Conservation (phyloP, 1,139 yeast species). For the Hyphopichia khmerensis region DNA sequence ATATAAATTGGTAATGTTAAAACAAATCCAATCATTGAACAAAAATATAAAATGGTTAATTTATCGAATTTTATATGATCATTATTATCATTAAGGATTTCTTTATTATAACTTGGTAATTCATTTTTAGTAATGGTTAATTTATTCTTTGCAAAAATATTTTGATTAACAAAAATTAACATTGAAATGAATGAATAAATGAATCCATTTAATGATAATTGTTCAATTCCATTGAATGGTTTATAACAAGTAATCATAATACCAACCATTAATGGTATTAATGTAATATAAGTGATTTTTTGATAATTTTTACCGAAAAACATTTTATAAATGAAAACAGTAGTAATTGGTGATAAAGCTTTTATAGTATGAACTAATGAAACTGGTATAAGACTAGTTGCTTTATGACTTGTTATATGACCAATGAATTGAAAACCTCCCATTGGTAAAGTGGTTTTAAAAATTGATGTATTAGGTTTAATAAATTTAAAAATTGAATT, state of each 20-base stretch:
- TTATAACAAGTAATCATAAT: constrained; percentile 81
- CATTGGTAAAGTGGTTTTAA: constrained; percentile 82
- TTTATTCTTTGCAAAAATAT: constrained; percentile 83
- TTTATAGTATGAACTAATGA: constrained; percentile 90
- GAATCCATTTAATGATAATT: constrained; percentile 58
- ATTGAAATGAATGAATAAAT: constrained; percentile 76
- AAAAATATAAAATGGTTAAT: constrained; percentile 76
- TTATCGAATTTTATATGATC: constrained; percentile 64
- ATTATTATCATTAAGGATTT: constrained; percentile 1
- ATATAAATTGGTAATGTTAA: constrained; percentile 80
- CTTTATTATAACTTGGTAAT: constrained; percentile 19
- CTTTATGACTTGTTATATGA: constrained; percentile 84
- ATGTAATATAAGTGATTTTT: constrained; percentile 68
- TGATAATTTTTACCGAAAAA: constrained; percentile 58
- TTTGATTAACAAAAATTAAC: constrained; percentile 86
- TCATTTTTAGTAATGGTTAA: constrained; percentile 47
- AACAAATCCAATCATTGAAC: constrained; percentile 76
- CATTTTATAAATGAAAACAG: constrained; percentile 75
- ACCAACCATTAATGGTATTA: constrained; percentile 75
- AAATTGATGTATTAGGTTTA: constrained; percentile 53
- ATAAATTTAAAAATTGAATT: constrained; percentile 30
- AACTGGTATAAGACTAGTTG: constrained; percentile 85
- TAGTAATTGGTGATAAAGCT: constrained; percentile 83
- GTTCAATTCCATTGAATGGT: constrained; percentile 19
- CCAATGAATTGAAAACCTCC: constrained; percentile 90